Evolutionary conservation across 2,329 filamentous ascomycete genomes (phyloP).

Genomic region (Diaporthe citriasiana): DNA sequence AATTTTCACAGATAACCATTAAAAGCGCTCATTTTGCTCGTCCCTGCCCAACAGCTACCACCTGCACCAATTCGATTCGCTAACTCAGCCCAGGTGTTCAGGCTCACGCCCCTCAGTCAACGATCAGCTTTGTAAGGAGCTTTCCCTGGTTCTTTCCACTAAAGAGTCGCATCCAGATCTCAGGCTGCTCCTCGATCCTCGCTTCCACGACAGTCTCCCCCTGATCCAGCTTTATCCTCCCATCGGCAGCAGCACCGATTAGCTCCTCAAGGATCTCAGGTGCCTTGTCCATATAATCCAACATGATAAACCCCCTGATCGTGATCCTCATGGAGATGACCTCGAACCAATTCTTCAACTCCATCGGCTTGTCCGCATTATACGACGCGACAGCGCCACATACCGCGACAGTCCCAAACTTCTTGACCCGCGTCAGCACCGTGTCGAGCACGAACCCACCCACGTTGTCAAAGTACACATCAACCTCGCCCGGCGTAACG

Average conservation of each 20-base stretch:
- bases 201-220: slow-evolving; percentile 49
- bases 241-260: slow-evolving; percentile 46
- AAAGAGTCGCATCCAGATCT: slow-evolving; percentile 49
- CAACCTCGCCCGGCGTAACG: slow-evolving; percentile 63
- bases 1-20: background rate
- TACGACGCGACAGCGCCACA: slow-evolving; percentile 60
- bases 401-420: slow-evolving; percentile 56
- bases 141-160: slow-evolving; percentile 49
- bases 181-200: slow-evolving; percentile 48
- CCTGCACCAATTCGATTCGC: background rate
- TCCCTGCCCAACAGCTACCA: background rate
- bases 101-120: background rate
- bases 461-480: slow-evolving; percentile 67
- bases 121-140: slow-evolving; percentile 46
- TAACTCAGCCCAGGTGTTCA: background rate
- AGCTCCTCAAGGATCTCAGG: slow-evolving; percentile 47
- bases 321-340: slow-evolving; percentile 57
- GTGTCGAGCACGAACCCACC: slow-evolving; percentile 63
- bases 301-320: slow-evolving; percentile 60
- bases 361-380: slow-evolving; percentile 51
- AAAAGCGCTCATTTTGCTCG: background rate
- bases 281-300: slow-evolving; percentile 53
- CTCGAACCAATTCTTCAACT: slow-evolving; percentile 59
- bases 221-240: slow-evolving; percentile 45
- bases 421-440: slow-evolving; percentile 58